Base-by-base conservation (phyloP, 441 rosid genomes). In the Populus hybrid region DNA sequence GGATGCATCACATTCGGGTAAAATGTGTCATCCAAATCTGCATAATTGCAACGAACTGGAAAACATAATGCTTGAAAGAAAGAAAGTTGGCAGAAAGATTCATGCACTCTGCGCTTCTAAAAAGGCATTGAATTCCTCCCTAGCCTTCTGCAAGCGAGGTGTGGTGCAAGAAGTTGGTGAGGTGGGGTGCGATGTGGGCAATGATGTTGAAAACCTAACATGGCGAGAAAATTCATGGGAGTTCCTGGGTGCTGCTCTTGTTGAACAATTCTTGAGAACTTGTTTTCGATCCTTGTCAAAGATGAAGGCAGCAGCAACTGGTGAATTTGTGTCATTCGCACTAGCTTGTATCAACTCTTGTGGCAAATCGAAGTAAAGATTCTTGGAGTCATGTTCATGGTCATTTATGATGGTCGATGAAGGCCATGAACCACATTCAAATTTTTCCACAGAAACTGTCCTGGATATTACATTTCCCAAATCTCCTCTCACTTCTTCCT, bases 391-490 rank as follows among this genome's bases (percentile, higher is more conserved):
- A 34, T 82, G 86, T 1, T 83, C 86, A 3, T 76, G 81, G 46
- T 83, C 85, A 64, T 82, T 70, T 7, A 81, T 61, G 14, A 91
- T 81, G 6, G 86, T 85, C 0, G 93, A 87, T 3, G 97, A 89
- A 0, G 94, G 94, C 97, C 97, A 91, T 5, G 97, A 94, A 26
- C 92, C 93, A 32, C 97, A 91, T 78, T 94, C 98, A 34, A 92
- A 94, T 40, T 88, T 90, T 83, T 94, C 98, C 28, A 90, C 32
- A 1, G 97, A 92, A 16, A 94, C 92, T 0, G 90, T 88, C 70
- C 91, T 86, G 1, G 94, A 90, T 75, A 85, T 78, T 30, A 79
- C 78, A 66, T 81, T 85, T 70, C 67, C 83, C 57, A 50, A 50
- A 50, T 50, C 19, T 50, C 57, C 57, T 14, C 57, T 50, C 57